These are phyloP conservation scores for Aaosphaeria pasadenensis DNA, from an alignment of 2,329 filamentous ascomycete genomes.

Conservation along the genomic window DNA sequence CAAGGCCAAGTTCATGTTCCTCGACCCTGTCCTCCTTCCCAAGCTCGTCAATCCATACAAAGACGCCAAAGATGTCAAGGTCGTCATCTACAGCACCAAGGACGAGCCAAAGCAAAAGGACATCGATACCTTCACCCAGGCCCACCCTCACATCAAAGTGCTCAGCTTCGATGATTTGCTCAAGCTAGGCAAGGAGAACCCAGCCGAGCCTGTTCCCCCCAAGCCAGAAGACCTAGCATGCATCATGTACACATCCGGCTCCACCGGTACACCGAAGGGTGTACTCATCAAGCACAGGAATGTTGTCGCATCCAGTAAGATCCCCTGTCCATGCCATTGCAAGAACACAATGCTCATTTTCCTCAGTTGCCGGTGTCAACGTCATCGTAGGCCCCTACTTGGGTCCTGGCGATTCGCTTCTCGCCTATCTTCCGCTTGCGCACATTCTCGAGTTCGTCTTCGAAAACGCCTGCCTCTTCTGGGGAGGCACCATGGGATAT, in stretches of 20 bases:
- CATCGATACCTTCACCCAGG: slow-evolving; percentile 53
- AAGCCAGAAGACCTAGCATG: slow-evolving; percentile 77
- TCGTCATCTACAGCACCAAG: slow-evolving; percentile 59
- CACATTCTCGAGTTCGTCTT: slow-evolving; percentile 97
- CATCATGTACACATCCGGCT: slow-evolving; percentile 80
- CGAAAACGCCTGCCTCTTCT: slow-evolving; percentile 84
- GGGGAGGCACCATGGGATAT: slow-evolving; percentile 91
- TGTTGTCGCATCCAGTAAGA: slow-evolving; percentile 73
- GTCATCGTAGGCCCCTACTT: slow-evolving; percentile 75
- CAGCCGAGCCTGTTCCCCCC: slow-evolving; percentile 68
- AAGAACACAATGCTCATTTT: not conserved
- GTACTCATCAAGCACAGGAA: slow-evolving; percentile 78
- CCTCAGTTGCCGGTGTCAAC: slow-evolving; percentile 70
- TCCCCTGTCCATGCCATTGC: not conserved
- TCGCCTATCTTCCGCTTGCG: slow-evolving; percentile 90
- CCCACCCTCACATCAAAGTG: slow-evolving; percentile 52
- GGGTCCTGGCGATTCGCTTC: slow-evolving; percentile 71
- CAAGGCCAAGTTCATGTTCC: slow-evolving; percentile 76
- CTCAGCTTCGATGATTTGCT: slow-evolving; percentile 56
- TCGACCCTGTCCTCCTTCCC: slow-evolving; percentile 71
- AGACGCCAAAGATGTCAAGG: slow-evolving; percentile 54
- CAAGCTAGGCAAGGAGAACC: slow-evolving; percentile 61
- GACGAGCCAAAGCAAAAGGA: slow-evolving; percentile 51
- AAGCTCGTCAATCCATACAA: slow-evolving; percentile 54
- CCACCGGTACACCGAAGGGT: slow-evolving; percentile 85